A percentile compares a stretch with the other conserved stretches of the same genome.
phyloP scores from a whole-genome alignment of 768 basidiomycete species.

The Rhodotorula toruloides region DNA sequence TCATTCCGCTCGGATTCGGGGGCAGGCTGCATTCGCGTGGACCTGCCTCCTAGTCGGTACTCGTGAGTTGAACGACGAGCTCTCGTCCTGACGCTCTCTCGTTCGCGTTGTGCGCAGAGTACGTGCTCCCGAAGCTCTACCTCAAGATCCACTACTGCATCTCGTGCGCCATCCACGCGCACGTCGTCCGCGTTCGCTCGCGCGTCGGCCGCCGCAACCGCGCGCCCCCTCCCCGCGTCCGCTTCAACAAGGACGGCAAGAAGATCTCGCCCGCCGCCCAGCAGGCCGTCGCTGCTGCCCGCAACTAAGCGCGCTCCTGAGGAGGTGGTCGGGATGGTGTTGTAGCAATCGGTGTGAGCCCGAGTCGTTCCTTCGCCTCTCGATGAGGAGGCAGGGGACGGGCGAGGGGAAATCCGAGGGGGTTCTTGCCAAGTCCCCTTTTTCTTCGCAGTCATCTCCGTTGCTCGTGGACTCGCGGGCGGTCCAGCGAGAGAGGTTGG shows the following conservation, averaged over 20 bases:
- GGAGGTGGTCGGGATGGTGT: too few relatives aligned
- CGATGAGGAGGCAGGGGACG: too few relatives aligned
- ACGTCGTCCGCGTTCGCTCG: slow-evolving; percentile 98
- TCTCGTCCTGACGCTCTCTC: neutral
- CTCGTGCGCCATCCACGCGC: slow-evolving; percentile 98
- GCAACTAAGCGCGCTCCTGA: neutral
- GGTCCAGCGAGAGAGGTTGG: too few relatives aligned
- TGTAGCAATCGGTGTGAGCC: too few relatives aligned
- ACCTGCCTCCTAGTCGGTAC: too few relatives aligned
- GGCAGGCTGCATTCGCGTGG: fast-evolving
- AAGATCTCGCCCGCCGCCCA: slow-evolving; percentile 40
- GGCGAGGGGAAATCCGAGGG: too few relatives aligned
- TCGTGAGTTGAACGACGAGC: too few relatives aligned
- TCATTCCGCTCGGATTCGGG: neutral
- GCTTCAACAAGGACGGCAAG: slow-evolving; percentile 44
- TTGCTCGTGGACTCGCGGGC: too few relatives aligned
- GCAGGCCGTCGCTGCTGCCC: neutral
- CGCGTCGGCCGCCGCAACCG: slow-evolving; percentile 94
- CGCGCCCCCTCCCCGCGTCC: slow-evolving; percentile 86
- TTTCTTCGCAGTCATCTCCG: too few relatives aligned
- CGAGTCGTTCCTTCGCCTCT: too few relatives aligned
- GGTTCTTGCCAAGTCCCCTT: too few relatives aligned
- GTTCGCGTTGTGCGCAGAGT: slow-evolving; percentile 56
- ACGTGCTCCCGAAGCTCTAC: slow-evolving; percentile 93
- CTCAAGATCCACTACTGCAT: slow-evolving; percentile 99